phyloP scores from a whole-genome alignment of 1,284 basidiomycete species.

The Stygiomarasmius scandens region DNA sequence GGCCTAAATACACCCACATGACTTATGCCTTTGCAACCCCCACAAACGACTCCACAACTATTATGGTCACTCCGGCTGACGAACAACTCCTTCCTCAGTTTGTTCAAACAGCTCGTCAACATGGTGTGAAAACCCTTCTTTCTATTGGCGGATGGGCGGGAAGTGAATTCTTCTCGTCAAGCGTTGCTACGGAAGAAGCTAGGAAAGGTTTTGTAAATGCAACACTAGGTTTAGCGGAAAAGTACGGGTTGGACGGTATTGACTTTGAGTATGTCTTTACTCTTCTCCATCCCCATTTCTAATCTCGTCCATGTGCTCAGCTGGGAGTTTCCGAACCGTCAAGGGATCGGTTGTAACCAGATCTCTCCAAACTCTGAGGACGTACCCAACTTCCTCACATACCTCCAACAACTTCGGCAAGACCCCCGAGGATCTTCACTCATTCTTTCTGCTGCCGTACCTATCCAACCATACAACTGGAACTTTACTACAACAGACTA shows the following conservation, averaged over 20 bases:
- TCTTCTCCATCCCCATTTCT: conserved; percentile 7
- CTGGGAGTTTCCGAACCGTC: conserved; percentile 70
- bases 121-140: conserved; percentile 58
- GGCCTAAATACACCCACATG: conserved; percentile 17
- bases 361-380: conserved; percentile 23
- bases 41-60: neutral
- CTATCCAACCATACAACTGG: conserved; percentile 39
- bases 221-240: conserved; percentile 49
- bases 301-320: conserved; percentile 39
- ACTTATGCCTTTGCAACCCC: conserved; percentile 14
- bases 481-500: conserved; percentile 36
- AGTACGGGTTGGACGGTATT: conserved; percentile 65
- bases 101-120: conserved; percentile 9
- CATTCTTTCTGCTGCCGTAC: conserved; percentile 1
- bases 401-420: conserved; percentile 12
- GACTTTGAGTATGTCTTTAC: conserved; percentile 57
- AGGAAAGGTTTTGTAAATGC: conserved; percentile 62
- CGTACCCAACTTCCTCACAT: conserved; percentile 8
- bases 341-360: conserved; percentile 59
- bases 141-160: conserved; percentile 78
- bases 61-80: neutral
- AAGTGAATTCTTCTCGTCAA: conserved; percentile 57
- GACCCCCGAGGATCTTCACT: conserved; percentile 5
- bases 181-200: conserved; percentile 48
- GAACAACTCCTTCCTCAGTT: conserved; percentile 8